These are phyloP conservation scores for Dactylorhiza incarnata DNA, from an alignment of 106 monocot genomes.

Conservation along the genomic window DNA sequence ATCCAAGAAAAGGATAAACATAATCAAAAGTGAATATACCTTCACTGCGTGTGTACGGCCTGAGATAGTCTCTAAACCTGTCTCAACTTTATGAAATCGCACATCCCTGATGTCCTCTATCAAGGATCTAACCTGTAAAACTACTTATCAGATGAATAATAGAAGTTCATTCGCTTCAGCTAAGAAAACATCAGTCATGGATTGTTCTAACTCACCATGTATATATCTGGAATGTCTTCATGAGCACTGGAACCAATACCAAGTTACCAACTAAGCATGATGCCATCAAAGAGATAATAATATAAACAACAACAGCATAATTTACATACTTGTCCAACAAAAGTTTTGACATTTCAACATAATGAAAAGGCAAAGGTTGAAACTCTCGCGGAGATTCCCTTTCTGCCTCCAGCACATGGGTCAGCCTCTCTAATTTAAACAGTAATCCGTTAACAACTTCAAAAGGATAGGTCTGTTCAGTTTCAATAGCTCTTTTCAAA, in stretches of 20 bases:
- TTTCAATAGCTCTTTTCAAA: not conserved
- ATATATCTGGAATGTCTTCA: constrained; percentile 78
- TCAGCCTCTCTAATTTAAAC: constrained; percentile 58
- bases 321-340: constrained; percentile 75
- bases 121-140: constrained; percentile 76
- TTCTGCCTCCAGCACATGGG: constrained; percentile 86
- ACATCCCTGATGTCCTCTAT: constrained; percentile 97
- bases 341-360: constrained; percentile 91
- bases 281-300: not conserved
- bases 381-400: constrained; percentile 93
- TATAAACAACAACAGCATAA: not conserved
- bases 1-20: not conserved
- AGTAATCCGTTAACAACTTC: constrained; percentile 4
- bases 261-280: constrained; percentile 18
- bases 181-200: not conserved
- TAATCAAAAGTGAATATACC: constrained; percentile 23
- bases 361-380: constrained; percentile 92
- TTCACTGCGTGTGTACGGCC: constrained; percentile 93
- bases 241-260: constrained; percentile 46
- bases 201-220: constrained; percentile 54
- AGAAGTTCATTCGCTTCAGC: not conserved
- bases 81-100: constrained; percentile 93
- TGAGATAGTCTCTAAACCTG: constrained; percentile 86
- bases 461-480: not conserved
- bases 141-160: not conserved